These are phyloP conservation scores for Colletotrichum eremochloae DNA, from an alignment of 2,329 filamentous ascomycete species.

Conservation along the genomic window DNA sequence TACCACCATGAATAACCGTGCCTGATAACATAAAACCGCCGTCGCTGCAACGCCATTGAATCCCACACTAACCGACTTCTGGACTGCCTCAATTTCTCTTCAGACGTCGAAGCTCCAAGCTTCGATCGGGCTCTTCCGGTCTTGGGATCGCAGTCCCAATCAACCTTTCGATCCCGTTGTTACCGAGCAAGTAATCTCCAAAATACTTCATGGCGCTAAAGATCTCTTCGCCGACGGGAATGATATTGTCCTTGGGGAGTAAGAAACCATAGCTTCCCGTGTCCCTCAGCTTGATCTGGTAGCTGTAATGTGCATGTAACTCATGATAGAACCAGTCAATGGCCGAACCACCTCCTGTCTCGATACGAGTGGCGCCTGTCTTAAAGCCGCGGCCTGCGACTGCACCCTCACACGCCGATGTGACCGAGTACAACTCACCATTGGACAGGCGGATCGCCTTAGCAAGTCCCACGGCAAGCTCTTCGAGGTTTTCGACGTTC, in stretches of 20 bases:
- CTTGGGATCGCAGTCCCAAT: not conserved
- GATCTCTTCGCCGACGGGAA: conserved; percentile 90
- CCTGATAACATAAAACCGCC: not conserved
- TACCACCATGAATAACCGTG: conserved; percentile 8
- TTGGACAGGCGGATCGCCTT: conserved; percentile 89
- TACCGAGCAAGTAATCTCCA: conserved; percentile 81
- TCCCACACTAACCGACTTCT: not conserved
- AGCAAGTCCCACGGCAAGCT: conserved; percentile 87
- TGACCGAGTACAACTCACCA: conserved; percentile 81
- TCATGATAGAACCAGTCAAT: conserved; percentile 98
- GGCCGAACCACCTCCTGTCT: conserved; percentile 84
- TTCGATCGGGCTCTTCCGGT: conserved; percentile 19
- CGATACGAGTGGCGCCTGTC: conserved; percentile 61
- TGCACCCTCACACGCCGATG: conserved; percentile 89
- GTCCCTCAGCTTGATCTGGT: conserved; percentile 94
- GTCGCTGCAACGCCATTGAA: conserved; percentile 25
- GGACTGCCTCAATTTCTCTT: conserved; percentile 45
- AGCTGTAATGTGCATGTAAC: conserved; percentile 84
- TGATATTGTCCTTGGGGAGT: conserved; percentile 86
- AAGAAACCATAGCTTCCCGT: conserved; percentile 95
- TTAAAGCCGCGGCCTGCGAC: conserved; percentile 56
- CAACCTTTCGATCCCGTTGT: conserved; percentile 72
- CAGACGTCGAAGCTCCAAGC: conserved; percentile 50
- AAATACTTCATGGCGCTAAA: conserved; percentile 87
- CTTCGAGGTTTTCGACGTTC: conserved; percentile 90